phyloP scores from a whole-genome alignment of 768 basidiomycete genomes.

The Pluteus cervinus region DNA sequence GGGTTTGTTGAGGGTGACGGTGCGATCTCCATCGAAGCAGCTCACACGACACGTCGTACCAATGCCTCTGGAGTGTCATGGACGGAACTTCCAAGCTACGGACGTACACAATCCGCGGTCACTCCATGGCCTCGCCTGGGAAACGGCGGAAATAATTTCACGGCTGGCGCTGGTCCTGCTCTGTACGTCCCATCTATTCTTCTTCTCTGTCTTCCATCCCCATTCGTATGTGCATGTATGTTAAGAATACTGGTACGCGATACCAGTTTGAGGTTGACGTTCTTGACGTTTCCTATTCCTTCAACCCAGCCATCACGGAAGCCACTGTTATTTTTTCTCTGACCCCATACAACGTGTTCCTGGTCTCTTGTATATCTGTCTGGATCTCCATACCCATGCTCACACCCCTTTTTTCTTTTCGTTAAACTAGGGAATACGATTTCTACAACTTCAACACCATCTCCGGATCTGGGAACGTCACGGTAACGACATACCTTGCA shows the following conservation, averaged over 20 bases:
- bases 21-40: constrained; percentile 61
- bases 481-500: constrained; percentile 40
- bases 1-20: constrained; percentile 63
- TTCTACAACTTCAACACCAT: constrained; percentile 55
- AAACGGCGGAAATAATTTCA: constrained; percentile 47
- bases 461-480: constrained; percentile 34
- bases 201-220: no score
- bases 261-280: background rate
- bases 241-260: background rate
- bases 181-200: constrained; percentile 39
- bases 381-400: background rate
- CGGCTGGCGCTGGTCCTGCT: constrained; percentile 55
- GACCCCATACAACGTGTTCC: no score
- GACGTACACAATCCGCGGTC: constrained; percentile 53
- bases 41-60: constrained; percentile 43
- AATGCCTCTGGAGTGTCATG: constrained; percentile 48
- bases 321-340: no score
- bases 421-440: constrained; percentile 64
- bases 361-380: no score
- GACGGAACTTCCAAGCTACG: constrained; percentile 55
- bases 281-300: background rate
- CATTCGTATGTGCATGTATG: no score
- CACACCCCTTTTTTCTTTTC: background rate
- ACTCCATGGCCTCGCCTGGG: constrained; percentile 50
- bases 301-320: no score